A percentile compares a stretch with the other conserved stretches of the same genome.
These are phyloP conservation scores for Phaffia australis DNA, from an alignment of 768 basidiomycete genomes.

Conservation along the genomic window DNA sequence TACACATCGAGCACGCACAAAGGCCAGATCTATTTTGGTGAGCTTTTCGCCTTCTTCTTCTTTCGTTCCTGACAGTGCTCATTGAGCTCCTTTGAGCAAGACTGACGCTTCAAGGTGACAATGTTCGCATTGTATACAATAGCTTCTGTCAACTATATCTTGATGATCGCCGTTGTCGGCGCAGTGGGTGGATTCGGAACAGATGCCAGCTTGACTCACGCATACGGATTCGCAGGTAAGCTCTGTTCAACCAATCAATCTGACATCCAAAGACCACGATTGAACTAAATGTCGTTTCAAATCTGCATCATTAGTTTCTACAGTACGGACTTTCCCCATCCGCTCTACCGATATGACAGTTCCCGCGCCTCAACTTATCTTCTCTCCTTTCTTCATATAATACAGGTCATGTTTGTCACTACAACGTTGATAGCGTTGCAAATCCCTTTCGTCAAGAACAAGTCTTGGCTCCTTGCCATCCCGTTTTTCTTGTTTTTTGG, in stretches of 20 bases:
- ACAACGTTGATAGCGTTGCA: conserved; percentile 50
- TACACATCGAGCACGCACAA: conserved; percentile 50
- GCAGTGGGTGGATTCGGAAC: conserved; percentile 52
- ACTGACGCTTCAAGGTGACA: no score
- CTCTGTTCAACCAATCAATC: no score
- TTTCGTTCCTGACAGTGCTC: neutral
- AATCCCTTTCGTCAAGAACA: conserved; percentile 49
- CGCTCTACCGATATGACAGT: neutral
- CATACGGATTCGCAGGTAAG: conserved; percentile 38
- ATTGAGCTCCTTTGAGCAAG: neutral
- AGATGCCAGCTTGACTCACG: conserved; percentile 49
- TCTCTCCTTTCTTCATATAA: no score
- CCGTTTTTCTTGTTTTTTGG: conserved; percentile 41
- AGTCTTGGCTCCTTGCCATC: conserved; percentile 42
- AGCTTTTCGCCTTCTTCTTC: neutral
- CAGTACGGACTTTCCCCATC: neutral
- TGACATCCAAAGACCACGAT: no score
- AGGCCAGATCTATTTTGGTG: conserved; percentile 55
- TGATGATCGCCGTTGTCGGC: conserved; percentile 47
- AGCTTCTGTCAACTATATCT: conserved; percentile 49
- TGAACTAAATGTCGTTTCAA: no score
- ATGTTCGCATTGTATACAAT: neutral
- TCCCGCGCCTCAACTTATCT: conserved; percentile 32
- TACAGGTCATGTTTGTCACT: conserved; percentile 57
- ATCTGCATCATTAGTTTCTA: neutral